A percentile compares a stretch with the other conserved stretches of the same genome.
phyloP scores from a whole-genome alignment of 2,329 filamentous ascomycete species.

The Cercospora sp. region DNA sequence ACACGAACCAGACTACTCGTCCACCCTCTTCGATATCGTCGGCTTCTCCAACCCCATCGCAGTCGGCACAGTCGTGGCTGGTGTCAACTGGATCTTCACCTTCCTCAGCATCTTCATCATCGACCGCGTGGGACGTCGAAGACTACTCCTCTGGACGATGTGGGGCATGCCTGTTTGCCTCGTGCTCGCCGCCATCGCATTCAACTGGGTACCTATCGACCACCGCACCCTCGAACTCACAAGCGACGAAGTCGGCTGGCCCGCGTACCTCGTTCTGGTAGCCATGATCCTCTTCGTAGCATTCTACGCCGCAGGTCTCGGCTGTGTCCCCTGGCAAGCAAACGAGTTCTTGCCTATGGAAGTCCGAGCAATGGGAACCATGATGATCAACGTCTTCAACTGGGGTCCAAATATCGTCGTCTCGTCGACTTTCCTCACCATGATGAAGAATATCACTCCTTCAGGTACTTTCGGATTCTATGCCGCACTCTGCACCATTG shows the following conservation, averaged over 20 bases:
- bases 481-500: slow-evolving; percentile 43
- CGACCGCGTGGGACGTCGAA: background rate
- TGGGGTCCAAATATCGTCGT: slow-evolving; percentile 34
- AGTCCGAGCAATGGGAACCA: background rate
- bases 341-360: background rate
- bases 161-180: background rate
- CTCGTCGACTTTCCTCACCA: slow-evolving; percentile 42
- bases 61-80: background rate
- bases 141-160: background rate
- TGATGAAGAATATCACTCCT: slow-evolving; percentile 43
- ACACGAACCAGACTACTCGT: background rate
- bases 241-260: background rate
- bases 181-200: background rate
- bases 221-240: background rate
- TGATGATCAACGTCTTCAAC: background rate
- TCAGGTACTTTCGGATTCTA: slow-evolving; percentile 45
- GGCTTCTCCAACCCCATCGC: background rate
- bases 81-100: background rate
- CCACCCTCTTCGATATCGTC: background rate
- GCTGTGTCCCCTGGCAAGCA: slow-evolving; percentile 38
- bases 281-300: slow-evolving; percentile 43
- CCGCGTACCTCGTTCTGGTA: slow-evolving; percentile 40
- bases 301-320: slow-evolving; percentile 33
- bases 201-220: background rate
- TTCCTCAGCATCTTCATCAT: background rate